Percentiles rank a stretch among this genome's conserved stretches.
These are phyloP conservation scores for Aspergillus ustus DNA, from an alignment of 2,329 filamentous ascomycete genomes.

Conservation along the genomic window DNA sequence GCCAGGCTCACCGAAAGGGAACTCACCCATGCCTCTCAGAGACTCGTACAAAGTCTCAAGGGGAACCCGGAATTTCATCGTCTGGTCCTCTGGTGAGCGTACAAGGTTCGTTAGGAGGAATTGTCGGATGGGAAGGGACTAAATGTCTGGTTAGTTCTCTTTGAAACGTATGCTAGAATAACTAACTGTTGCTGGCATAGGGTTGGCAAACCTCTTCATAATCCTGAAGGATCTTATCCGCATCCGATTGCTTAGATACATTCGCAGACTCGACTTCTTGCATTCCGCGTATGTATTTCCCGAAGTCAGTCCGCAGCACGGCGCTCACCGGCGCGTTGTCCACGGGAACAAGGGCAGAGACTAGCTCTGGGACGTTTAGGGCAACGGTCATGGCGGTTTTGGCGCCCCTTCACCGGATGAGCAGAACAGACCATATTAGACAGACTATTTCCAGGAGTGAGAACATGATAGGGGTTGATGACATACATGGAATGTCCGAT, in stretches of 20 bases:
- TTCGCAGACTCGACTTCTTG: conserved; percentile 72
- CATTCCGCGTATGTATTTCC: conserved; percentile 83
- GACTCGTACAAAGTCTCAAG: conserved; percentile 69
- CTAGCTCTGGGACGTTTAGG: conserved; percentile 68
- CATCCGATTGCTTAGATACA: conserved; percentile 73
- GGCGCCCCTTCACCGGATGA: conserved; percentile 66
- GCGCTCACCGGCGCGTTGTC: conserved; percentile 92
- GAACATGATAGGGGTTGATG: neutral
- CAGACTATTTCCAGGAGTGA: neutral
- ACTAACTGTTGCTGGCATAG: no score
- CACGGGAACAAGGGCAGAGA: conserved; percentile 77
- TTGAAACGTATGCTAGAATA: conserved; percentile 12
- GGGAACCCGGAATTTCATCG: conserved; percentile 78
- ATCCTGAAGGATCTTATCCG: conserved; percentile 75
- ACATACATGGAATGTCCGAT: conserved; percentile 92
- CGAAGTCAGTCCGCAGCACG: conserved; percentile 73
- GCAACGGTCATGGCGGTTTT: conserved; percentile 91
- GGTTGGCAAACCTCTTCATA: conserved; percentile 66
- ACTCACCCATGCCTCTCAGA: conserved; percentile 80
- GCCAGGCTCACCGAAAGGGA: conserved; percentile 80
- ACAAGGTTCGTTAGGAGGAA: conserved; percentile 89
- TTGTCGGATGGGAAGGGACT: conserved; percentile 78
- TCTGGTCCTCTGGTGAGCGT: conserved; percentile 56
- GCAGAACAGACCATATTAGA: neutral
- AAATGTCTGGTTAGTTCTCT: neutral